phyloP scores from a whole-genome alignment of 1,139 yeast genomes.

The Debaryomycetaceae sp. region DNA sequence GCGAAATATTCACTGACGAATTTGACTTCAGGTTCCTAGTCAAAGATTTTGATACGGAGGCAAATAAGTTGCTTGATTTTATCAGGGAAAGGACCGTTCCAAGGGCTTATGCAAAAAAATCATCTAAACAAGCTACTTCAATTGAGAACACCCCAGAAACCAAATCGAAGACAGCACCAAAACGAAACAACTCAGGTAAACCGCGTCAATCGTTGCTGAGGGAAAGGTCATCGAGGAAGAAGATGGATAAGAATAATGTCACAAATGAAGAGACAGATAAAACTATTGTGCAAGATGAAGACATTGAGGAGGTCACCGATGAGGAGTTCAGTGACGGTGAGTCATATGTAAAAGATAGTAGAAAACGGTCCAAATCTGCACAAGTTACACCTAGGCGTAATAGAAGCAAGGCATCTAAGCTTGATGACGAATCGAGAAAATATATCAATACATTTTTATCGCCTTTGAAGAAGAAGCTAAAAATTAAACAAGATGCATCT shows the following conservation, averaged over 20 bases:
- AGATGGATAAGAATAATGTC: background rate
- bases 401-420: constrained; percentile 6
- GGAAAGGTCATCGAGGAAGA: constrained; percentile 4
- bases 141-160: constrained; percentile 4
- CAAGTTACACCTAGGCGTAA: constrained; percentile 5
- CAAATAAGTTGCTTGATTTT: constrained; percentile 23
- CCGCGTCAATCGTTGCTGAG: background rate
- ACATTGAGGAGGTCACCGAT: constrained; percentile 4
- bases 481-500: constrained; percentile 21
- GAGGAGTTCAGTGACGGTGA: constrained; percentile 9
- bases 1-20: constrained; percentile 25
- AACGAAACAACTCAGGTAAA: constrained; percentile 1
- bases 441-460: constrained; percentile 24
- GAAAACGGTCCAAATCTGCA: constrained; percentile 5
- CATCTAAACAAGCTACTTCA: constrained; percentile 2
- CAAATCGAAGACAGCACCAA: constrained; percentile 3
- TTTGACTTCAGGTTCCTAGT: constrained; percentile 33
- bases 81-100: constrained; percentile 25
- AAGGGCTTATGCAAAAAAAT: constrained; percentile 13
- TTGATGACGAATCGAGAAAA: constrained; percentile 8
- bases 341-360: background rate
- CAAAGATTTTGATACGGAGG: constrained; percentile 16
- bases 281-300: constrained; percentile 5
- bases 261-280: constrained; percentile 7
- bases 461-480: constrained; percentile 25